Conservation (phyloP, 1,284 basidiomycete genomes). For the Fomitopsis betulina region DNA sequence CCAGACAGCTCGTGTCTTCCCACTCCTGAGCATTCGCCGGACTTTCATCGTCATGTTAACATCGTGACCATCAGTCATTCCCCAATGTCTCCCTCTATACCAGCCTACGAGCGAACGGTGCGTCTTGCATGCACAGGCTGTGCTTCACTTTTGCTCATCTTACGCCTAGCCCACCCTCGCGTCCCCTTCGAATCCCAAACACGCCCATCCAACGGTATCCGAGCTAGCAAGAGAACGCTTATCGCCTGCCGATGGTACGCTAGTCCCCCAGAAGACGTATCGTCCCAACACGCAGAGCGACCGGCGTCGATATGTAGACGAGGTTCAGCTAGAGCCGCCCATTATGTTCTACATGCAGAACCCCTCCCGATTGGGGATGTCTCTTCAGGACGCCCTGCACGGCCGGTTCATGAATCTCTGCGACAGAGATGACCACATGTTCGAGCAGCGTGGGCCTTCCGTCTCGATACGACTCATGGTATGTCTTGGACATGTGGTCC, state of each 20-base stretch:
- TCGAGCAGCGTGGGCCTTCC: slow-evolving; percentile 65
- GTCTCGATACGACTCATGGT: slow-evolving; percentile 73
- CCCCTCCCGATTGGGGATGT: slow-evolving; percentile 52
- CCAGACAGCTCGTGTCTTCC: background rate
- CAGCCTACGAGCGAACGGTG: background rate
- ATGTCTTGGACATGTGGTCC: slow-evolving; percentile 12
- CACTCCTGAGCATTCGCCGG: background rate
- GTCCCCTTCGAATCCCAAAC: background rate
- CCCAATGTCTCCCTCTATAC: slow-evolving; percentile 1
- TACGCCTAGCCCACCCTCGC: background rate
- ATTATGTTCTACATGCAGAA: slow-evolving; percentile 54
- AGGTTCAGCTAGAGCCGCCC: slow-evolving; percentile 54
- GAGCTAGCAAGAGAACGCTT: slow-evolving; percentile 12
- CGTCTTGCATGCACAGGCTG: too few species aligned
- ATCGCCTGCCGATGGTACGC: slow-evolving; percentile 13
- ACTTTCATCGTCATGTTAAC: background rate
- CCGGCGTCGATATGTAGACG: slow-evolving; percentile 66
- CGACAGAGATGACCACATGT: slow-evolving; percentile 57
- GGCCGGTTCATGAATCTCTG: slow-evolving; percentile 37
- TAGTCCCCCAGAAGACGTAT: slow-evolving; percentile 62
- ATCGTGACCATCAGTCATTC: background rate
- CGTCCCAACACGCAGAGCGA: slow-evolving; percentile 72
- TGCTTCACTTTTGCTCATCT: too few species aligned
- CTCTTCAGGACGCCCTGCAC: slow-evolving; percentile 47
- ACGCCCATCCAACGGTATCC: slow-evolving; percentile 12